Evolutionary conservation across 805 yeast genomes (phyloP), one percentile per base, ranked within the genome.

Genomic region (Kazachstania kunashirensis): DNA sequence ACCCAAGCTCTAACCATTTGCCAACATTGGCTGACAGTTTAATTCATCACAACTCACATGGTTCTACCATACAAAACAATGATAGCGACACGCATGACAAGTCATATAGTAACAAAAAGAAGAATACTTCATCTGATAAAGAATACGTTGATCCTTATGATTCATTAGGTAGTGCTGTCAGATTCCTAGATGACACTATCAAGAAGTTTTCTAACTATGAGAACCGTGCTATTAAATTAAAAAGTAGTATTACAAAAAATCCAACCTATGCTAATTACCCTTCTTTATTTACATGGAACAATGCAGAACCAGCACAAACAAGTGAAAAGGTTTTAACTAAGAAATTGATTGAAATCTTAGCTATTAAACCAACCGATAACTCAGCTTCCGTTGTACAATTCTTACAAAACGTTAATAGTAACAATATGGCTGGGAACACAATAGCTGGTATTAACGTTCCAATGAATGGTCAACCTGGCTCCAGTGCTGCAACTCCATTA

Each of bases 211-310:
- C 58, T 45, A 15, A 57, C 60, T 46, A 58, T 62, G 18, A 63
- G 53, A 33, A 57, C 55, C 29, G 59, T 52, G 34, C 42, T 6
- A 66, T 65, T 39, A 58, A 63, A 34, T 59, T 75, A 42, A 61
- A 63, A 34, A 59, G 56, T 5, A 47, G 46, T 30, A 33, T 51
- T 14, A 37, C 59, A 19, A 55, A 53, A 25, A 53, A 55, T 12
- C 51, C 46, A n/a, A 47, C 49, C 3, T 49, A 57, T 31, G 41
- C 43, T 7, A 42, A 44, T 24, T 56, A 50, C 29, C 67, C 77
- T 37, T 71, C 78, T 2, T 59, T 75, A 35, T 75, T 75, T 50
- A 63, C 75, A 14, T 73, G 68, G 53, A 55, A 51, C 19, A 47
- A 52, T 10, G 65, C 70, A 33, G 57, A 57, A 11, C 45, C 52